These are phyloP conservation scores for Vigna radiata DNA, from an alignment of 306 rosid species.

Conservation along the genomic window DNA sequence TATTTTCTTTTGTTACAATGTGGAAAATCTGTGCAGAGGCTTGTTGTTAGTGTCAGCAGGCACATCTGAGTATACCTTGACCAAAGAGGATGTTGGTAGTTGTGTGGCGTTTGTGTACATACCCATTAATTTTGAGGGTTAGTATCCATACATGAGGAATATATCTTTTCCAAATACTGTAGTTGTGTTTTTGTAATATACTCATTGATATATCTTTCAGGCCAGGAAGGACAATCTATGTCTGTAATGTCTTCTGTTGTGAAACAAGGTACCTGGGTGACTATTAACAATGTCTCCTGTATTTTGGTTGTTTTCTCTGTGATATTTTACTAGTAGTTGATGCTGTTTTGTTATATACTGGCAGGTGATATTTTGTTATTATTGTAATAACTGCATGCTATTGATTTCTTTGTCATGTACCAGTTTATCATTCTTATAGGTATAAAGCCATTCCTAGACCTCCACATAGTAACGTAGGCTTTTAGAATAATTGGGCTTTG, in stretches of 20 bases:
- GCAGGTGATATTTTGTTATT: neutral
- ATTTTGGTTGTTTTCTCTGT: conserved; percentile 37
- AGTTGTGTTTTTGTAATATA: conserved; percentile 32
- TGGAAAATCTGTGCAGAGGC: conserved; percentile 60
- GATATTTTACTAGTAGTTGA: conserved; percentile 11
- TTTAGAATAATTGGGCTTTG: neutral
- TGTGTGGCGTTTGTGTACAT: conserved; percentile 75
- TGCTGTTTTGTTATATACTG: conserved; percentile 12
- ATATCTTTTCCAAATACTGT: conserved; percentile 33
- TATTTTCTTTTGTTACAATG: conserved; percentile 31
- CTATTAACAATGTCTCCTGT: conserved; percentile 41
- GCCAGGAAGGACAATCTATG: conserved; percentile 88
- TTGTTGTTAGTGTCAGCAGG: conserved; percentile 73
- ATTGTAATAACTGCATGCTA: neutral
- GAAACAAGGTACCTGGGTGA: conserved; percentile 75
- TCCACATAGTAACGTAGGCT: neutral
- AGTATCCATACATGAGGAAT: conserved; percentile 36
- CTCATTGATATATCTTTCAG: conserved; percentile 55
- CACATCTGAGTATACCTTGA: conserved; percentile 81
- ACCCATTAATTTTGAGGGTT: conserved; percentile 96
- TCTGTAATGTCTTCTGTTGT: conserved; percentile 69
- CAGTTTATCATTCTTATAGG: neutral
- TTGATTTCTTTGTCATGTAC: neutral
- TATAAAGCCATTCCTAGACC: neutral
- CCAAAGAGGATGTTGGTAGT: conserved; percentile 87